Conservation (phyloP, 2,329 filamentous ascomycete genomes). For the Fonsecaea monophora region DNA sequence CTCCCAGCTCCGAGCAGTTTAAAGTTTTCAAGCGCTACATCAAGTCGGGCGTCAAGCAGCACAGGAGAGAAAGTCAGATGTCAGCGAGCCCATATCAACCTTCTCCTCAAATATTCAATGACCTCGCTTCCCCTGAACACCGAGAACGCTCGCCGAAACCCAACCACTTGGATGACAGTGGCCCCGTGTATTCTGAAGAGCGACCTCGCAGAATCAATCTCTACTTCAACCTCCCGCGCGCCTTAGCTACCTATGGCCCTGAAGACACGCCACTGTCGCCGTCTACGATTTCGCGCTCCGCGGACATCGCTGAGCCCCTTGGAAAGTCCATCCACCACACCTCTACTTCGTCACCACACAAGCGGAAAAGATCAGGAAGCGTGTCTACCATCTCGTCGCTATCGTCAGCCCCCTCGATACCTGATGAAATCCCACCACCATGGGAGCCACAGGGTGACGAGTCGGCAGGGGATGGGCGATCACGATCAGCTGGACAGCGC, state of each 20-base stretch:
- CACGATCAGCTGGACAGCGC: slow-evolving; percentile 32
- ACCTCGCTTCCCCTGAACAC: slow-evolving; percentile 22
- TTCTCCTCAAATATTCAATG: slow-evolving; percentile 24
- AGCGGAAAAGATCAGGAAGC: slow-evolving; percentile 39
- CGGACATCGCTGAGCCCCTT: slow-evolving; percentile 11
- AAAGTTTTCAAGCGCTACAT: slow-evolving; percentile 41
- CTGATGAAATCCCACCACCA: slow-evolving; percentile 44
- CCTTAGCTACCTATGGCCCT: slow-evolving; percentile 6
- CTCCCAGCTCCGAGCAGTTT: slow-evolving; percentile 37
- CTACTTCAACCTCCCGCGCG: slow-evolving; percentile 23
- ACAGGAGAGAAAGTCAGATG: slow-evolving; percentile 32
- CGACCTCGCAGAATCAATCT: slow-evolving; percentile 22
- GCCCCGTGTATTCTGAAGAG: slow-evolving; percentile 18
- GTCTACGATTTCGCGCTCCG: slow-evolving; percentile 12
- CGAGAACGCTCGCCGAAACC: slow-evolving; percentile 18
- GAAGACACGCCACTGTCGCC: slow-evolving; percentile 21
- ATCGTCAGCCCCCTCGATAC: slow-evolving; percentile 50
- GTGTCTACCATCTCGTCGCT: slow-evolving; percentile 47
- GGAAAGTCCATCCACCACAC: slow-evolving; percentile 11
- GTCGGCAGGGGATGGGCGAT: slow-evolving; percentile 22
- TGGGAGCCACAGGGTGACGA: slow-evolving; percentile 27
- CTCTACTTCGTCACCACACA: slow-evolving; percentile 25
- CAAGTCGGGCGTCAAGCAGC: slow-evolving; percentile 38
- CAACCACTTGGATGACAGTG: slow-evolving; percentile 3
- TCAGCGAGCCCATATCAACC: slow-evolving; percentile 31